These are phyloP conservation scores for Brettanomyces custersianus DNA, from an alignment of 805 yeast genomes.

Conservation along the genomic window DNA sequence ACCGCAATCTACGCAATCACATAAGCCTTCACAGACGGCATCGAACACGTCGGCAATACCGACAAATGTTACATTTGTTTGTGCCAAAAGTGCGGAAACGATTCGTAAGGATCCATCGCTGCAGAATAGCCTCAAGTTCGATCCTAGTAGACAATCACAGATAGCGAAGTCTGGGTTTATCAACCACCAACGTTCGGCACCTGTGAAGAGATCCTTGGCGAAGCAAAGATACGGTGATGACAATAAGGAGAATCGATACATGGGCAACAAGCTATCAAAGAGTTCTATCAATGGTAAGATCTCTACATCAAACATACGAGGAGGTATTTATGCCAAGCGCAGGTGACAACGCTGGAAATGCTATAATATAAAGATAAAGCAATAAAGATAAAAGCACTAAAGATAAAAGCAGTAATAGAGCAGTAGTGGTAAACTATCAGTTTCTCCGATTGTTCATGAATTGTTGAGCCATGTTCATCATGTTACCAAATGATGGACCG, in stretches of 20 bases:
- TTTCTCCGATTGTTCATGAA: slow-evolving; percentile 5
- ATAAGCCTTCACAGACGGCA: slow-evolving; percentile 1
- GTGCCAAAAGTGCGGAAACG: slow-evolving; percentile 55
- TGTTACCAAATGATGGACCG: slow-evolving; percentile 3
- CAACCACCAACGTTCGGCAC: slow-evolving; percentile 62
- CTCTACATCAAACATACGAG: neutral
- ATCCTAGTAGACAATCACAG: slow-evolving; percentile 50
- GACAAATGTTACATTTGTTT: slow-evolving; percentile 36
- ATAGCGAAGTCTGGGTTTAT: slow-evolving; percentile 40
- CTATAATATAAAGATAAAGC: neutral
- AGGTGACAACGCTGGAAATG: neutral
- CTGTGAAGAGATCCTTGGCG: slow-evolving; percentile 35
- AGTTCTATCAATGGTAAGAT: no score
- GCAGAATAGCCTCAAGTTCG: slow-evolving; percentile 33
- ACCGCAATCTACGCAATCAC: slow-evolving; percentile 3
- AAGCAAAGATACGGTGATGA: slow-evolving; percentile 4
- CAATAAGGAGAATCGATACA: slow-evolving; percentile 3
- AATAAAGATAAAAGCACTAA: neutral
- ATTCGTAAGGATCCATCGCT: slow-evolving; percentile 37
- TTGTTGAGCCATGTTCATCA: slow-evolving; percentile 8
- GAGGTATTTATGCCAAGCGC: no score
- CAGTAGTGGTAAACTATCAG: neutral
- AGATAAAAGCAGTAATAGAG: neutral
- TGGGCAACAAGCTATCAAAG: slow-evolving; percentile 12
- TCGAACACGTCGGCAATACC: slow-evolving; percentile 16